Evolutionary conservation across 1,284 basidiomycete genomes (phyloP), one percentile per base, ranked within the genome.

Genomic region (Apiotrichum montevideense): DNA sequence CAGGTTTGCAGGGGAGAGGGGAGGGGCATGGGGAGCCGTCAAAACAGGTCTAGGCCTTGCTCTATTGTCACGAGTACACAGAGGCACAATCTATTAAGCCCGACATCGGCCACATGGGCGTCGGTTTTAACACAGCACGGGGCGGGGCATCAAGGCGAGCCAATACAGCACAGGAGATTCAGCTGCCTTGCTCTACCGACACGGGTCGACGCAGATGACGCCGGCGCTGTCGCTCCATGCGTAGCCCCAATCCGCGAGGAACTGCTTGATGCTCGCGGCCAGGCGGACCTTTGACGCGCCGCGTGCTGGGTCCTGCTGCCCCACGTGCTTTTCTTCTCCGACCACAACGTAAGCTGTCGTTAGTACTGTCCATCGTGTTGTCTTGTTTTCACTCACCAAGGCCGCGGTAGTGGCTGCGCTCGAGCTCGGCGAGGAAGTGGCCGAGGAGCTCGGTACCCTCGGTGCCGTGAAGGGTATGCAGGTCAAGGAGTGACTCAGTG

Each of bases 271-370:
- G 14, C 88, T 88, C 2, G 86, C 83, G 3, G 86, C 88, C 10
- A 98, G 80, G 10, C 92, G 85, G 14, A 84, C 82, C 59, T 90
- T 86, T 35, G 88, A 88, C 2, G 89, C 84, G 40, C 92, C 89
- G 50, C 90, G 83, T 11, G 81, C 82, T 13, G 83, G 79, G 69
- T 93, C 90, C 69, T 93, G 89, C 35, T 85, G 87, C 2, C 90
- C 93, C 1, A 90, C 92, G 72, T 98, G 95, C 75, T 92, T 94
- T 73, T 94, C 92, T 74, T 96, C 91, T 9, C 96, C 95, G 4
- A 98, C 90, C 37, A 98, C 83, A 32, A 92, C 77, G 72, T 88
- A 98, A 15, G 83, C 94, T 89, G 62, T 33, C n/a, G 46, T 42
- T 37, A 52, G 40, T 14, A 63, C 64, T 57, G 32, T 68, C 21